These are phyloP conservation scores for Pugionium cornutum DNA, from an alignment of 345 rosid genomes.

Conservation along the genomic window DNA sequence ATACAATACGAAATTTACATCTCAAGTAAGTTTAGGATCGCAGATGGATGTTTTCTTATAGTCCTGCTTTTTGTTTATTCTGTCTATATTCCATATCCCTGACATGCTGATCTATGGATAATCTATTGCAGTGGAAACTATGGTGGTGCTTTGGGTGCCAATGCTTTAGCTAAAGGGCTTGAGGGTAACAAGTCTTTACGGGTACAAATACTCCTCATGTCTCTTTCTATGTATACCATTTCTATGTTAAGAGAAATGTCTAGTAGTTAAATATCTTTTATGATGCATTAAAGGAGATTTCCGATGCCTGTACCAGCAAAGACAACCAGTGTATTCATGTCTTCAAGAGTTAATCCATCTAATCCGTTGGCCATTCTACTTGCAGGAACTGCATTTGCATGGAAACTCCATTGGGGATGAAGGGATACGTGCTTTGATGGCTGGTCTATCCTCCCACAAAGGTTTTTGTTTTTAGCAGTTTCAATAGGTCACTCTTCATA, in stretches of 20 bases:
- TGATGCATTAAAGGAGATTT: constrained; percentile 6
- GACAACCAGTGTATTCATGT: not conserved
- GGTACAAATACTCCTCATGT: constrained; percentile 45
- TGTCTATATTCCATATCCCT: constrained; percentile 15
- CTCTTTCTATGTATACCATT: constrained; percentile 3
- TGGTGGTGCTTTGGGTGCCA: constrained; percentile 94
- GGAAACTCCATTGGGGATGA: constrained; percentile 96
- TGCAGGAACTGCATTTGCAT: constrained; percentile 92
- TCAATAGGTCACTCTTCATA: constrained; percentile 8
- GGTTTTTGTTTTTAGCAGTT: constrained; percentile 47
- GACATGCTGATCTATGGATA: constrained; percentile 21
- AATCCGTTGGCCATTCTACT: constrained; percentile 17
- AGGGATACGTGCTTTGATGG: constrained; percentile 79
- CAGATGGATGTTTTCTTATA: constrained; percentile 20
- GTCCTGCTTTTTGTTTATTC: constrained; percentile 1
- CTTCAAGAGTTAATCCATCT: constrained; percentile 4
- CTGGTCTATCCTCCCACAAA: constrained; percentile 82
- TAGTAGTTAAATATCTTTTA: constrained; percentile 8
- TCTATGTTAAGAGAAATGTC: not conserved
- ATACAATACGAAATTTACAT: constrained; percentile 63
- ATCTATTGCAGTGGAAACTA: constrained; percentile 77
- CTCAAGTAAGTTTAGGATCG: constrained; percentile 66
- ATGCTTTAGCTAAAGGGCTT: constrained; percentile 90
- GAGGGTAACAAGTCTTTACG: constrained; percentile 83
- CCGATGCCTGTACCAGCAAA: not conserved